These are phyloP conservation scores for Aegilops sharonensis DNA, from an alignment of 176 grass and related monocot species.

Conservation along the genomic window DNA sequence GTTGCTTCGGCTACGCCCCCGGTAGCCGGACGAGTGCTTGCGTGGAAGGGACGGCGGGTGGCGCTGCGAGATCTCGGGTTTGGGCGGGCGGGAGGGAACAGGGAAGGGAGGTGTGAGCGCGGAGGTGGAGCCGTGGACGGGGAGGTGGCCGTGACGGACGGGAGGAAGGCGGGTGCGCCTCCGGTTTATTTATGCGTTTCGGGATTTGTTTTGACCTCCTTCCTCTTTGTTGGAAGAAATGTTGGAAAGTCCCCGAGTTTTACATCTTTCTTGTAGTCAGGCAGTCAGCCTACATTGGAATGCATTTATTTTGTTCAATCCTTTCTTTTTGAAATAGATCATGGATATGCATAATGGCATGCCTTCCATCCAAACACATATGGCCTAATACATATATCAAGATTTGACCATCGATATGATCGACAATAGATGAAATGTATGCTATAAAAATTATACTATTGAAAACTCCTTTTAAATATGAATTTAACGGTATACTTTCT, in stretches of 20 bases:
- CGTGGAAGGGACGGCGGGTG: neutral
- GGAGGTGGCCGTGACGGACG: slow-evolving; percentile 2
- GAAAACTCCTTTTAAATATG: no score
- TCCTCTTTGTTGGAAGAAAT: neutral
- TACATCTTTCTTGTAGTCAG: neutral
- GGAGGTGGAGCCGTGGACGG: slow-evolving; percentile 28
- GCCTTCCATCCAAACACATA: no score
- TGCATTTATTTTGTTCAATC: neutral
- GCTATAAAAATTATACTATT: no score
- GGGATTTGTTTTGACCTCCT: neutral
- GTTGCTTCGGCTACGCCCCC: neutral
- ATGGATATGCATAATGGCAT: neutral
- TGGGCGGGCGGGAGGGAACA: neutral
- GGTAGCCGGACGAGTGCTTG: slow-evolving; percentile 7
- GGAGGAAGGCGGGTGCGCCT: slow-evolving; percentile 28
- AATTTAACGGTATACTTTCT: no score
- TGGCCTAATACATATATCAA: no score
- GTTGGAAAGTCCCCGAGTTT: slow-evolving; percentile 1
- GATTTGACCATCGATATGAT: no score
- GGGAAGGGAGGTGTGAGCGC: slow-evolving; percentile 8
- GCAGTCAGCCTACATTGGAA: neutral
- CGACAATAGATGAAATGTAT: no score
- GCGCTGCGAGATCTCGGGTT: slow-evolving; percentile 13
- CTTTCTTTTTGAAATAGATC: neutral
- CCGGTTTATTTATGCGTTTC: slow-evolving; percentile 17